Evolutionary conservation across 495 filamentous ascomycete genomes (phyloP), one percentile per base, ranked within the genome.

Genomic region (Xanthoparmelia taractica): DNA sequence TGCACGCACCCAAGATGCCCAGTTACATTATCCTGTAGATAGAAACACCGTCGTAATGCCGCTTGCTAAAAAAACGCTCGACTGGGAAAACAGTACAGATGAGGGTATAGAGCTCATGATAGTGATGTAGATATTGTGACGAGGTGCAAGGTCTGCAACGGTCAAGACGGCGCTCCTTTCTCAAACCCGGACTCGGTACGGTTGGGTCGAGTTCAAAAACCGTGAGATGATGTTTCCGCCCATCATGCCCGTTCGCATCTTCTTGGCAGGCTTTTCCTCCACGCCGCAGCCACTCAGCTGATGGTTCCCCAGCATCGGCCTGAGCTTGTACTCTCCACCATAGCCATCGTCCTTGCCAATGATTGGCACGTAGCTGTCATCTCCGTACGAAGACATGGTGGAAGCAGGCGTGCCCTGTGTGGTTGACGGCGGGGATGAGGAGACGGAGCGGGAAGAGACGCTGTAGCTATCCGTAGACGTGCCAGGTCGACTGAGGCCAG

Each of bases 391-490:
- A 25, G 67, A 67, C 4, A 67, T 63, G 38, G 56, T 65, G 17
- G 25, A 78, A 25, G 65, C 79, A 76, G 61, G 70, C 13, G 69
- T 70, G 52, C 66, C 70, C 12, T 63, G 70, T 20, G 57, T 74
- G 73, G 65, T 80, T 75, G 66, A 54, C 18, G 50, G 80, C 65
- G 69, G 78, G 75, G 68, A 81, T 50, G 59, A 81, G 60, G 74
- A 88, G 62, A 73, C 83, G 17, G 78, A 78, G 50, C 79, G 80
- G 64, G 71, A 73, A 25, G 72, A 71, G 23, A 76, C 71, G 25
- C 78, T 67, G 34, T 79, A 78, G 48, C 70, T 79, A 61, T 74
- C 69, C 2, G 75, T 79, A 54, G 78, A 74, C 0, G 77, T 73
- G 20, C 76, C 78, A 0, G 80, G 78, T n/a, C 65, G 67, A 31